Evolutionary conservation across 495 filamentous ascomycete species (phyloP), one percentile per base, ranked within the genome.

Genomic region (Aspergillus biplanus): DNA sequence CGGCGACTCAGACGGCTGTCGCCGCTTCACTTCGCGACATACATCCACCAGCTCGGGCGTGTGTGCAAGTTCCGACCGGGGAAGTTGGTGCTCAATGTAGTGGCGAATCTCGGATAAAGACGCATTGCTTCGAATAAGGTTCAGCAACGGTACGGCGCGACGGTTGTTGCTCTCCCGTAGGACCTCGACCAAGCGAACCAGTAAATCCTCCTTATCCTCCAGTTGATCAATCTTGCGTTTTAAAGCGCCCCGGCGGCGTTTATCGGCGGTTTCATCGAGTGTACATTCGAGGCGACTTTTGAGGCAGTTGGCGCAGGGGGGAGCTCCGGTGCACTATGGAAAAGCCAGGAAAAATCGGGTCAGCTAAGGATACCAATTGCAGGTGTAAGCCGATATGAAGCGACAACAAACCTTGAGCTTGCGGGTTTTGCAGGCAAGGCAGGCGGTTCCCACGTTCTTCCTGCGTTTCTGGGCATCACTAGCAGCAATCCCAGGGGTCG

Each of bases 191-290:
- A 79, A 63, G 7, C 65, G 68, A 9, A 69, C 46, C 5, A 79
- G 56, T 2, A 77, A 33, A 4, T 72, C 63, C 42, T 72, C 67
- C 13, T 74, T 65, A 5, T 78, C 71, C 37, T 71, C 71, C 7
- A 78, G 64, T 15, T 67, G 50, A 3, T 76, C 73, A 31, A 79
- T 62, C 50, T 76, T 79, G 55, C 73, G 72, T 52, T 79, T 78
- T 7, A 78, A 56, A 27, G 57, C 68, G 6, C 67, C 61, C 37
- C 71, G 69, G 16, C 77, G 77, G 34, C 77, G 73, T 62, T 72
- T 70, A 44, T 79, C 77, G 55, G 61, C 67, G 37, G 62, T 65
- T 33, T 70, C 67, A 62, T 79, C 67, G 44, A 74, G 67, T 18
- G 64, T 67, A 55, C 77, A 79, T 59, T 68, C 62, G 18, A 67